phyloP scores from a whole-genome alignment of 768 basidiomycete genomes.

The Leccinum imitatum region DNA sequence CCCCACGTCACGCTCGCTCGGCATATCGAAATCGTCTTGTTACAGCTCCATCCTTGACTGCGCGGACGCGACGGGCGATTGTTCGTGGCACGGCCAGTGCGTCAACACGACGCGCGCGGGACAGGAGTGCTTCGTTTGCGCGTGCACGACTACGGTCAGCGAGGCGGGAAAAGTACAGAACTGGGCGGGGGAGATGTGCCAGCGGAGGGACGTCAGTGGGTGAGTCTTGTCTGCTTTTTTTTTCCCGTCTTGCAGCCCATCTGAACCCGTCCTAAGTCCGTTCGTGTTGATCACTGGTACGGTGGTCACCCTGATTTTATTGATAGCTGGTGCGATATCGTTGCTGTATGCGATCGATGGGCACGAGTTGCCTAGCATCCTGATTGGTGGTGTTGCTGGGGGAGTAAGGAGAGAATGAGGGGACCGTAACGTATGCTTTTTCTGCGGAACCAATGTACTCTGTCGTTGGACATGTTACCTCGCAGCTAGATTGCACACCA shows the following conservation, averaged over 20 bases:
- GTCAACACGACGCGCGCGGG: constrained; percentile 59
- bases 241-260: not conserved
- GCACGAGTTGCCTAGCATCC: constrained; percentile 68
- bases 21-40: constrained; percentile 65
- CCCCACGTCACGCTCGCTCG: too few relatives aligned
- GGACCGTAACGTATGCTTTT: not conserved
- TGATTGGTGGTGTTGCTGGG: constrained; percentile 57
- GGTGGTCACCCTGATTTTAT: constrained; percentile 57
- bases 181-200: constrained; percentile 78
- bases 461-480: not conserved
- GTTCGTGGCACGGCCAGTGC: constrained; percentile 73
- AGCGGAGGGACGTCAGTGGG: constrained; percentile 81
- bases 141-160: constrained; percentile 47
- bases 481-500: not conserved
- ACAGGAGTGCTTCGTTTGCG: constrained; percentile 47
- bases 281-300: constrained; percentile 77
- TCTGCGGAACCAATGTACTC: constrained; percentile 2
- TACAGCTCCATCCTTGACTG: constrained; percentile 55
- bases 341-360: constrained; percentile 63
- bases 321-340: constrained; percentile 65
- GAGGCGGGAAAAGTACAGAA: constrained; percentile 53
- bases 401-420: constrained; percentile 52
- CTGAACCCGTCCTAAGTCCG: constrained; percentile 42
- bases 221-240: constrained; percentile 38
- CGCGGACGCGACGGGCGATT: constrained; percentile 57